phyloP scores from a whole-genome alignment of 768 basidiomycete species.

The Chlorophyllum brunneum region DNA sequence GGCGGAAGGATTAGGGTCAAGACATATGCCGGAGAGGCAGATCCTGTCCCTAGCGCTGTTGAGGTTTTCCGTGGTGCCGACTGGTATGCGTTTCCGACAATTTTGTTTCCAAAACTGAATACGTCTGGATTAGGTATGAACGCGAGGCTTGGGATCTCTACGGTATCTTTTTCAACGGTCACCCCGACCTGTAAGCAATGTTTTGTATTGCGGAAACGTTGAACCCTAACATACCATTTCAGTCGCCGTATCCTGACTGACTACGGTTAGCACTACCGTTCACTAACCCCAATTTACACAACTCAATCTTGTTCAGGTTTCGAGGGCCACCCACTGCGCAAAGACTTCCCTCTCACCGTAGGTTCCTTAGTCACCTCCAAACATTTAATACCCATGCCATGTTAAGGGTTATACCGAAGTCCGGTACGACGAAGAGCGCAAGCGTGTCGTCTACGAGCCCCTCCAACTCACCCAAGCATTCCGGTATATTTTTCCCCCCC shows the following conservation, averaged over 20 bases:
- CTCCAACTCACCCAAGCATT: conserved; percentile 97
- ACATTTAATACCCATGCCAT: conserved; percentile 6
- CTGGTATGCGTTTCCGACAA: conserved; percentile 51
- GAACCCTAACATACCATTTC: conserved; percentile 17
- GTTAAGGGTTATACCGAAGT: conserved; percentile 95
- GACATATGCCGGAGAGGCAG: conserved; percentile 92
- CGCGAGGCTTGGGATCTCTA: conserved; percentile 97
- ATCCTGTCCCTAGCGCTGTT: conserved; percentile 81
- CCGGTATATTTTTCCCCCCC: conserved; percentile 50
- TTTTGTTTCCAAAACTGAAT: not conserved
- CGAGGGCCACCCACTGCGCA: conserved; percentile 95
- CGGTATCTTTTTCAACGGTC: conserved; percentile 93
- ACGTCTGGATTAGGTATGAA: conserved; percentile 67
- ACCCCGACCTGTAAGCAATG: conserved; percentile 85
- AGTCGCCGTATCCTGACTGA: conserved; percentile 97
- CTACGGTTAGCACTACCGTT: conserved; percentile 61
- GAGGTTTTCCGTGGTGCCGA: conserved; percentile 88
- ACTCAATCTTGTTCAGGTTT: conserved; percentile 53
- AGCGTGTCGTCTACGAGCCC: conserved; percentile 96
- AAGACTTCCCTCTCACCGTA: conserved; percentile 97
- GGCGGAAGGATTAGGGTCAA: conserved; percentile 91
- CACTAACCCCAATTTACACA: not conserved
- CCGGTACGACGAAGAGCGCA: conserved; percentile 96
- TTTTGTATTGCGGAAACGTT: not conserved
- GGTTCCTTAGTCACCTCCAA: conserved; percentile 21